Evolutionary conservation across 495 filamentous ascomycete genomes (phyloP).

Genomic region (Aspergillus heteromorphus): DNA sequence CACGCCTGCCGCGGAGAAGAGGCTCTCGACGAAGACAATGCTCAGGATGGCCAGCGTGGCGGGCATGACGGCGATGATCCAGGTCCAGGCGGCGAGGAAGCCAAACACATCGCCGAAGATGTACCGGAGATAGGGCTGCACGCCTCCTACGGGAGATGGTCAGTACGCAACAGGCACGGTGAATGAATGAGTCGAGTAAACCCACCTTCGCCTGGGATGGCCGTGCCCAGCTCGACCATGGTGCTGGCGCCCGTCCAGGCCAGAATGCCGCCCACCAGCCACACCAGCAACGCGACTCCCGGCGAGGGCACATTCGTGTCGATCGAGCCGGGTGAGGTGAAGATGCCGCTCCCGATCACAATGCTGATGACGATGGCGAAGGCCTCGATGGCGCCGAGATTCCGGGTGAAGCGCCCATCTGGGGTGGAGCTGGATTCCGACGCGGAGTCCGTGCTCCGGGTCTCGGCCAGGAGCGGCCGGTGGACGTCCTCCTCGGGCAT

Average conservation of each 20-base stretch:
- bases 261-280: slow-evolving; percentile 16
- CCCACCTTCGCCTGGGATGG: slow-evolving; percentile 16
- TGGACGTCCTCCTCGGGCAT: not conserved
- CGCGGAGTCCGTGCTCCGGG: not conserved
- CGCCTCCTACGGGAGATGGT: slow-evolving; percentile 6
- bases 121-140: slow-evolving; percentile 19
- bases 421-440: not conserved
- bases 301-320: slow-evolving; percentile 19
- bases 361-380: slow-evolving; percentile 21
- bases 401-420: slow-evolving; percentile 10
- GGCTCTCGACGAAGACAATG: slow-evolving; percentile 20
- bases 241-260: slow-evolving; percentile 19
- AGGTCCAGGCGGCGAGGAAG: slow-evolving; percentile 18
- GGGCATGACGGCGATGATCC: slow-evolving; percentile 19
- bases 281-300: slow-evolving; percentile 14
- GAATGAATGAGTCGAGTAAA: not conserved
- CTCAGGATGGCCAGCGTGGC: slow-evolving; percentile 17
- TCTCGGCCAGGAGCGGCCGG: not conserved
- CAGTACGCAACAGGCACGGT: not conserved
- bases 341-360: slow-evolving; percentile 19
- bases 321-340: slow-evolving; percentile 17
- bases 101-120: slow-evolving; percentile 19
- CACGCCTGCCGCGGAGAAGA: slow-evolving; percentile 13
- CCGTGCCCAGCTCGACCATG: slow-evolving; percentile 18
- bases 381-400: slow-evolving; percentile 16